Base-by-base conservation (phyloP, 768 basidiomycete species). In the Hypholoma fasciculare region DNA sequence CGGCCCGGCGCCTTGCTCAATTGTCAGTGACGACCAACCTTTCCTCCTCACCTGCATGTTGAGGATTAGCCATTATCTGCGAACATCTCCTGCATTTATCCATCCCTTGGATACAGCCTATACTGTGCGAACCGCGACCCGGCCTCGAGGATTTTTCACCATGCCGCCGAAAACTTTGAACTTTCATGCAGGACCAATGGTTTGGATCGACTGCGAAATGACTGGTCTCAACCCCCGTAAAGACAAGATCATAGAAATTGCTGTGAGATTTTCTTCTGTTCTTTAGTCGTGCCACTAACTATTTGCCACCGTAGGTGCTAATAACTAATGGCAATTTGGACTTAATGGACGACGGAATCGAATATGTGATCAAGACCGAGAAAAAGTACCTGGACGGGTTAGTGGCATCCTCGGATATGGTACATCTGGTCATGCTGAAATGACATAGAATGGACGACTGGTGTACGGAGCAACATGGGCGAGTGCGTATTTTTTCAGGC, bases 181-280 rank as follows among this genome's bases (percentile, higher is more conserved):
- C 56, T 82, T 78, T 53, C 62, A 71, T n/a, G 82, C 82, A 36
- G 87, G 88, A 0, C 89, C 90, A 9, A 72, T 92, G 55, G 87
- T 92, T 7, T 89, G 92, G 92, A 80, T 94, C 51, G 92, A 94
- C 70, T 92, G 90, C 64, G 92, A 94, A 74, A 94, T 94, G 82
- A 93, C 92, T 2, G 92, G 92, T 4, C 78, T 94, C 39, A 72
- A 89, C 65, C 80, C 80, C 3, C 76, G 79, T 49, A 85, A 72
- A 40, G 89, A 93, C 71, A 85, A 82, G 61, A 82, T 94, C 27
- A 69, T 94, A 2, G 94, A 96, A 72, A 89, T 96, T 66, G 90
- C 89, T 11, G 90, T 87, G 58, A 60, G 80, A 34, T 34, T 34
- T 34, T 34, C 7, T 34, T 64, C 9, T 50, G 37, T 44, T 8